phyloP scores from a whole-genome alignment of 2,329 filamentous ascomycete genomes.

The Juglanconis sp. region DNA sequence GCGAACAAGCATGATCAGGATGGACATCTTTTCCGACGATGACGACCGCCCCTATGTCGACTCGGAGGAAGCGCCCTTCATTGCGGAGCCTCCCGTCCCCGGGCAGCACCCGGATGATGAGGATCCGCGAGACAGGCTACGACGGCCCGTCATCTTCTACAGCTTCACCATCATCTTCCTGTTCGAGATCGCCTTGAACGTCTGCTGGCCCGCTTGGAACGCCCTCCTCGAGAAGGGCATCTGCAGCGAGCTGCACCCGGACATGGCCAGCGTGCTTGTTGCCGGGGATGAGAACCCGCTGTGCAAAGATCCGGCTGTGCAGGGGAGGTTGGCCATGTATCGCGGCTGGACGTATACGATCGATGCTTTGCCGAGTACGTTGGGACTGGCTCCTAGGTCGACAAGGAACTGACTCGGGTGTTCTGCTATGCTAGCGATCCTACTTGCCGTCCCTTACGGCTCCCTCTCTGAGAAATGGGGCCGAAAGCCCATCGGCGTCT shows the following conservation, averaged over 20 bases:
- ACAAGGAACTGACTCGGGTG: background rate
- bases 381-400: background rate
- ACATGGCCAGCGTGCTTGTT: conserved; percentile 29
- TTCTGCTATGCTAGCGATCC: conserved; percentile 29
- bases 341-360: conserved; percentile 44
- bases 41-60: background rate
- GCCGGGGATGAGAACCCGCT: conserved; percentile 34
- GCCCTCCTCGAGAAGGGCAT: conserved; percentile 53
- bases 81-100: background rate
- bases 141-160: conserved; percentile 26
- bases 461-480: conserved; percentile 46
- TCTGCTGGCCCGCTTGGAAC: conserved; percentile 38
- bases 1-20: background rate
- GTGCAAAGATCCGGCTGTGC: conserved; percentile 49
- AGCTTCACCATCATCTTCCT: conserved; percentile 36
- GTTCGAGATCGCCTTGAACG: conserved; percentile 36
- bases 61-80: conserved; percentile 7
- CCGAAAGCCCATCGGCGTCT: conserved; percentile 43
- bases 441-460: conserved; percentile 44
- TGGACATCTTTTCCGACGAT: background rate
- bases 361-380: conserved; percentile 42
- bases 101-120: background rate
- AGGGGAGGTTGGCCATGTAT: conserved; percentile 50
- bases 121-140: conserved; percentile 21
- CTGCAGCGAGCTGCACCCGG: conserved; percentile 46